Base-by-base conservation (phyloP, 768 basidiomycete genomes). In the Calocera cornea region DNA sequence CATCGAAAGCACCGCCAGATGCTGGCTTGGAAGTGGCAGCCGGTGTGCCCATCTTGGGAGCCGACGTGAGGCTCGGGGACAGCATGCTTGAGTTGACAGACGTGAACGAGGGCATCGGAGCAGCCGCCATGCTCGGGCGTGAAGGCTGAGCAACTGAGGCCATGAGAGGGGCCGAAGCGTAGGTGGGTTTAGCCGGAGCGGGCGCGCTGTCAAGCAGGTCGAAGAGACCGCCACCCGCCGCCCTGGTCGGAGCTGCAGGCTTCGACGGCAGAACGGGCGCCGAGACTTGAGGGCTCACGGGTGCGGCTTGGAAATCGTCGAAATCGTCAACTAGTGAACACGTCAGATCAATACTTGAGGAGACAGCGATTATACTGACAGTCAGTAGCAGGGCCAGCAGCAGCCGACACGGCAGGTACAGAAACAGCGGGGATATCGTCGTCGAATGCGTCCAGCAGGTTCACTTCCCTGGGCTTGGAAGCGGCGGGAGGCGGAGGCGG, bases 391-490 rank as follows among this genome's bases (percentile, higher is more conserved):
- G 76, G 68, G 2, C 75, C 75, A 41, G 78, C 68, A 0, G 80
- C 70, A 27, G 78, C 66, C 33, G 72, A 66, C 31, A 77, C 71
- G 29, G 79, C 72, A 27, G 77, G 68, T 49, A 73, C 67, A 36
- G 74, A 69, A 64, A 73, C 74, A 36, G 82, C 79, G 1, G 79
- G 70, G 41, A 81, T 86, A 69, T 90, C 86, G 72, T 91, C 90
- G 66, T 80, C 84, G 65, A 95, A 86, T 34, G 82, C 83, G 70
- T 87, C 90, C 63, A 97, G 83, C 12, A 97, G 80, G 75, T 95
- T 87, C 40, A 87, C 84, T 68, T 79, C 80, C 66, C 83, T 84
- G 27, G 73, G 70, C 60, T 70, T 73, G 19, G 73, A 66, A 2
- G 76, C 44, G 12, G 77, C 68, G 14, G 73, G 69, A 47, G 78